Conservation (phyloP, 2,329 filamentous ascomycete genomes). For the Aspergillus terreus region DNA sequence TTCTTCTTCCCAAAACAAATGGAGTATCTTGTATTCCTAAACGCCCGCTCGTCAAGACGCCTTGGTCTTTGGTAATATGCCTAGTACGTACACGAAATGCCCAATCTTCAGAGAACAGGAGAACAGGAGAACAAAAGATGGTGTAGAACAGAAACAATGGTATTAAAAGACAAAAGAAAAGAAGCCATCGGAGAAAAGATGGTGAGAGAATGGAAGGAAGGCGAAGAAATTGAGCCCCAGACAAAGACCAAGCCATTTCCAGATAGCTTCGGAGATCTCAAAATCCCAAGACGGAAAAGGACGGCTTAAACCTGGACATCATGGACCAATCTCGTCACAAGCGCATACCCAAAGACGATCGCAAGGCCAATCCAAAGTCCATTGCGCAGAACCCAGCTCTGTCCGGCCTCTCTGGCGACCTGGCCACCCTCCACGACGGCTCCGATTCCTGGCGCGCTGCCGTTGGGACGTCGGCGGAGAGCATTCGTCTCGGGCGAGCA, state of each 20-base stretch:
- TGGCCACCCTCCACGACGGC: conserved; percentile 75
- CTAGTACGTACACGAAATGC: no score
- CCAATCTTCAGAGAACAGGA: no score
- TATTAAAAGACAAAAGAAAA: no score
- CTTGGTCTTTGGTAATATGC: no score
- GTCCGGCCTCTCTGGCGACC: conserved; percentile 70
- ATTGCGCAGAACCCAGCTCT: conserved; percentile 77
- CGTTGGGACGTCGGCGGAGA: conserved; percentile 60
- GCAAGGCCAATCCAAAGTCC: conserved; percentile 70
- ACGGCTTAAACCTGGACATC: conserved; percentile 38
- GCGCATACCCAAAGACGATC: conserved; percentile 74
- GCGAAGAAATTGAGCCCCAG: neutral
- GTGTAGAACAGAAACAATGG: no score
- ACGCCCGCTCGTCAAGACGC: conserved; percentile 1
- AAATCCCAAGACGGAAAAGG: neutral
- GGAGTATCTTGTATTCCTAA: neutral
- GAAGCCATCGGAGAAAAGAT: no score
- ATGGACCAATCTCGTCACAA: conserved; percentile 71
- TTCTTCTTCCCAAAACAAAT: no score
- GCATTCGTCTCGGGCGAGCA: conserved; percentile 62
- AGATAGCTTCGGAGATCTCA: no score
- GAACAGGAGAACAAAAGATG: no score
- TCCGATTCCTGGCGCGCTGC: conserved; percentile 52
- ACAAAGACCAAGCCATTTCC: no score
- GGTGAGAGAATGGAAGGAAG: no score